A percentile compares a stretch with the other conserved stretches of the same genome.
Conservation (phyloP, 495 filamentous ascomycete species). For the Evernia prunastri region DNA sequence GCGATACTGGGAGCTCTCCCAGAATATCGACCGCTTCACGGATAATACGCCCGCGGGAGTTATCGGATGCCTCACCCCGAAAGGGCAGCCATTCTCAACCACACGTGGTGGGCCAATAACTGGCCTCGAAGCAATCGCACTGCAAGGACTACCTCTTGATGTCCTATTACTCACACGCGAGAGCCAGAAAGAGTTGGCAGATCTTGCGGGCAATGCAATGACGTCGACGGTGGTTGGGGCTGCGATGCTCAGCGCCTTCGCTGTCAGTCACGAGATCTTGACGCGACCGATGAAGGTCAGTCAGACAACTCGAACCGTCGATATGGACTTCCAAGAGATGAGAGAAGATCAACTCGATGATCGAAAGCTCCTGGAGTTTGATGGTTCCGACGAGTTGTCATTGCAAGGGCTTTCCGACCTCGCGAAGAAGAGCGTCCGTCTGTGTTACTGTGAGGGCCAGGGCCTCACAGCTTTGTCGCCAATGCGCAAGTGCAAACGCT, state of each 20-base stretch:
- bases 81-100: conserved; percentile 56
- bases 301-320: neutral
- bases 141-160: conserved; percentile 67
- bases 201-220: conserved; percentile 85
- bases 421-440: conserved; percentile 37
- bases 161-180: conserved; percentile 58
- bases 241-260: conserved; percentile 50
- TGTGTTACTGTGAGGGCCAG: conserved; percentile 55
- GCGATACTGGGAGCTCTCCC: conserved; percentile 53
- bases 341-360: neutral
- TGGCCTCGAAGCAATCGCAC: conserved; percentile 57
- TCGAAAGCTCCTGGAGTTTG: conserved; percentile 10
- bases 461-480: conserved; percentile 31
- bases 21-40: conserved; percentile 61
- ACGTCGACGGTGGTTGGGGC: conserved; percentile 64
- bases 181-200: conserved; percentile 55
- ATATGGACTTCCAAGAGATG: neutral
- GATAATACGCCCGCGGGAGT: conserved; percentile 51
- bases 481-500: conserved; percentile 47
- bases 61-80: conserved; percentile 64
- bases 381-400: conserved; percentile 4
- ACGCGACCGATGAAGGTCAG: neutral
- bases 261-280: conserved; percentile 28
- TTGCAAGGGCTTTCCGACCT: conserved; percentile 20
- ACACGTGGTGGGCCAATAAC: conserved; percentile 56